Conservation (phyloP, 2,329 filamentous ascomycete species). For the Arthrobotrys sphaeroides region DNA sequence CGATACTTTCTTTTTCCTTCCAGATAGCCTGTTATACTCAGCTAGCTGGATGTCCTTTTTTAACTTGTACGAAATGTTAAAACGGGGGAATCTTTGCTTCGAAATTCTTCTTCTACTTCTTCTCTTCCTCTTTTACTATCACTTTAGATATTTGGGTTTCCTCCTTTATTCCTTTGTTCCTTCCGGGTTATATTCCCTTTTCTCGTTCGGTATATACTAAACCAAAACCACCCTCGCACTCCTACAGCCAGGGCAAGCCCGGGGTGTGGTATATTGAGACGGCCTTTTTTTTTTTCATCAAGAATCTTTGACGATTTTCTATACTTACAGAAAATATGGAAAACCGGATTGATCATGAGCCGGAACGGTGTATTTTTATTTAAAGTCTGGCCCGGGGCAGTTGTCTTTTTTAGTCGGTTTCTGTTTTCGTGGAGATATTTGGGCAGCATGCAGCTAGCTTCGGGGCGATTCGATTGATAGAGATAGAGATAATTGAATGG, state of each 20-base stretch:
- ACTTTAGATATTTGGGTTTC: slow-evolving; percentile 5
- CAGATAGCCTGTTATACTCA: neutral
- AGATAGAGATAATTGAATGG: slow-evolving; percentile 25
- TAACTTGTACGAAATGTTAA: slow-evolving; percentile 14
- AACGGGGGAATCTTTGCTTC: neutral
- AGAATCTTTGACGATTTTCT: neutral
- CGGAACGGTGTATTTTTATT: slow-evolving; percentile 27
- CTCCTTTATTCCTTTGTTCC: neutral
- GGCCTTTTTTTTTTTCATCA: no score
- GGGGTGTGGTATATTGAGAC: slow-evolving; percentile 14
- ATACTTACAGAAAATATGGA: slow-evolving; percentile 13
- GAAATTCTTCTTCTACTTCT: slow-evolving; percentile 13
- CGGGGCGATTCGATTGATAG: slow-evolving; percentile 18
- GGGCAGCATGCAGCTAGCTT: no score
- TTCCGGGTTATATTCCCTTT: neutral
- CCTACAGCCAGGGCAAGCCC: neutral
- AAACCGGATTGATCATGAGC: neutral
- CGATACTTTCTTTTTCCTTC: slow-evolving; percentile 38
- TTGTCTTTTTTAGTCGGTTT: slow-evolving; percentile 1
- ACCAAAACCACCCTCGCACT: neutral
- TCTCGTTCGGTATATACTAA: slow-evolving; percentile 3
- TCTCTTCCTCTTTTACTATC: slow-evolving; percentile 12
- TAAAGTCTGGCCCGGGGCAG: neutral
- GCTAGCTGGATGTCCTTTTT: slow-evolving; percentile 1
- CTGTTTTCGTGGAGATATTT: neutral